Evolutionary conservation across 2,329 filamentous ascomycete genomes (phyloP).

Genomic region (Sporothrix phasma): DNA sequence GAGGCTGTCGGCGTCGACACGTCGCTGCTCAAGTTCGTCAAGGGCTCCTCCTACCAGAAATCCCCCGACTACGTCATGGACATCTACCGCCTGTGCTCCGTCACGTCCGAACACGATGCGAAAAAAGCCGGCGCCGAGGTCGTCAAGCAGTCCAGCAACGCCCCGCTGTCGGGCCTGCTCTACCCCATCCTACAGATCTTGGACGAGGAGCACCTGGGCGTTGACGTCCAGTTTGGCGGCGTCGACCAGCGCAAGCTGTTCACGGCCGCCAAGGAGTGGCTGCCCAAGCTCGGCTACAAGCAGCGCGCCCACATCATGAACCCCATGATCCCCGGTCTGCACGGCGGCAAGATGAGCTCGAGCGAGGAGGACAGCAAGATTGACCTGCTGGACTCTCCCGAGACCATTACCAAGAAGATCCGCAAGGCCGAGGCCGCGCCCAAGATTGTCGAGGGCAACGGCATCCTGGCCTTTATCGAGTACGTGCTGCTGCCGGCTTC

Average conservation of each 20-base stretch:
- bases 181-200: conserved; percentile 85
- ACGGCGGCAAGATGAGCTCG: conserved; percentile 78
- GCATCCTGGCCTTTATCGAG: conserved; percentile 76
- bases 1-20: conserved; percentile 69
- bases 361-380: conserved; percentile 76
- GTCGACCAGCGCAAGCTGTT: conserved; percentile 87
- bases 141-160: conserved; percentile 81
- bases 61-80: conserved; percentile 74
- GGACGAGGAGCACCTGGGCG: conserved; percentile 80
- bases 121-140: conserved; percentile 88
- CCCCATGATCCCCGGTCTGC: conserved; percentile 82
- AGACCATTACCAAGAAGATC: conserved; percentile 70
- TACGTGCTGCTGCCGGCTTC: conserved; percentile 73
- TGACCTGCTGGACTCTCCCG: conserved; percentile 74
- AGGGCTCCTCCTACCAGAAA: conserved; percentile 75
- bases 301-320: conserved; percentile 49
- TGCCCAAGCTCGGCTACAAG: conserved; percentile 78
- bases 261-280: conserved; percentile 69
- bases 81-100: conserved; percentile 62
- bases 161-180: conserved; percentile 61
- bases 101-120: conserved; percentile 69
- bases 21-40: conserved; percentile 70
- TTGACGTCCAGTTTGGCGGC: conserved; percentile 79
- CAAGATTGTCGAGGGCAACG: conserved; percentile 71
- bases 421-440: conserved; percentile 75